Base-by-base conservation (phyloP, 2,329 filamentous ascomycete genomes). In the Pseudogymnoascus pannorum region DNA sequence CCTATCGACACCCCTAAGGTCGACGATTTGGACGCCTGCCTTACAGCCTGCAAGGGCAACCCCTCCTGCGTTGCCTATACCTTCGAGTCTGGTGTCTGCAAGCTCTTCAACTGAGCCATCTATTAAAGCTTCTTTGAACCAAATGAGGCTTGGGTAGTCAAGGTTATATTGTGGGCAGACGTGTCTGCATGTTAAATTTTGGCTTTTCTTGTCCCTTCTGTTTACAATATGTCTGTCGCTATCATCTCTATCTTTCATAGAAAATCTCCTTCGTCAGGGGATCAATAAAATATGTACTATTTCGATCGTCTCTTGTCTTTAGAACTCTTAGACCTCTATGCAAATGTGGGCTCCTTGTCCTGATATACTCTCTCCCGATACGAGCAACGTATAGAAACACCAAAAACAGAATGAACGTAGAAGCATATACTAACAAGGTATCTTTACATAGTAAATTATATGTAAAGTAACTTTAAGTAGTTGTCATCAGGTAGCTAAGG, bases 31-130 rank as follows among this genome's bases (percentile, higher is more conserved):
- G 54, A 57, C 29, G 60, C 59, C 57, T 63, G 62, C 62, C 60
- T 63, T 18, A 60, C 59, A 14, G 36, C 62, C 20, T 63, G 62
- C 51, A 63, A 54, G 31, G 60, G 59, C 16, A 63, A 63, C 54
- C 60, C 62, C 11, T 26, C 59, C 26, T 63, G 62, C 29, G 40
- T 61, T 38, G 57, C 42, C 24, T 63, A 63, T 40, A 59, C 60
- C 40, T 63, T 63, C 59, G 35, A 26, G 16, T 61, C 62, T 36
- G 60, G 60, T 57, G 36, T 58, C 59, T 63, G 62, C 54, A 61
- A 54, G 14, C 60, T 63, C n/a, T 63, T 33, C 31, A 44, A 42
- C 18, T 38, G 38, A 4, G 36, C n/a, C n/a, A 38, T 38, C n/a
- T 38, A 38, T 38, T 38, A 18, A 16, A 38, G 36, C 36, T 38